Conservation (phyloP, 306 rosid species). For the Sicyos edulis region DNA sequence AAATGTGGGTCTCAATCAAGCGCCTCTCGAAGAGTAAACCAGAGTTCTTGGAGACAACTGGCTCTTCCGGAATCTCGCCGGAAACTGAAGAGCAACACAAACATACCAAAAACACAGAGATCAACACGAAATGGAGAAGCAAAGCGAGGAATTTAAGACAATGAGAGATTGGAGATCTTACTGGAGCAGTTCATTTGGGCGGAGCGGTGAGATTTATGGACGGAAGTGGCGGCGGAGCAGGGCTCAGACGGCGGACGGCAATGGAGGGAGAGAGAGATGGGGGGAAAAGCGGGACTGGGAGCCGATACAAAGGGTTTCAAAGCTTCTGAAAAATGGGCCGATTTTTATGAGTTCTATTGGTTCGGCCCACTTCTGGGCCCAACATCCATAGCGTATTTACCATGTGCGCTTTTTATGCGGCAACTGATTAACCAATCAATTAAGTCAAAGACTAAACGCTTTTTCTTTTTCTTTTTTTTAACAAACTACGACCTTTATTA, state of each 20-base stretch:
- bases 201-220: slow-evolving; percentile 31
- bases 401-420: too few species aligned
- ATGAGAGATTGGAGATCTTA: slow-evolving; percentile 19
- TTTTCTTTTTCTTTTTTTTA: too few species aligned
- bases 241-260: not conserved
- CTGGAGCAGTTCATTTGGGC: slow-evolving; percentile 59
- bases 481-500: too few species aligned
- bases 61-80: slow-evolving; percentile 99
- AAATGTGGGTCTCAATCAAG: slow-evolving; percentile 74
- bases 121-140: slow-evolving; percentile 23
- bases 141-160: not conserved
- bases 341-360: too few species aligned
- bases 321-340: not conserved
- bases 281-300: not conserved
- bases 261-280: not conserved
- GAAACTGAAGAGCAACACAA: slow-evolving; percentile 48
- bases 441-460: too few species aligned
- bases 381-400: too few species aligned
- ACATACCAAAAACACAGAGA: slow-evolving; percentile 23
- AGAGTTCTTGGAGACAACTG: slow-evolving; percentile 74
- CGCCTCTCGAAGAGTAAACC: slow-evolving; percentile 87
- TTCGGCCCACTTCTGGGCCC: too few species aligned
- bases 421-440: too few species aligned
- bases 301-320: not conserved
- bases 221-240: not conserved